Evolutionary conservation across 305 asterid genomes (phyloP), one percentile per base, ranked within the genome.

Genomic region (Plantago coronopus): DNA sequence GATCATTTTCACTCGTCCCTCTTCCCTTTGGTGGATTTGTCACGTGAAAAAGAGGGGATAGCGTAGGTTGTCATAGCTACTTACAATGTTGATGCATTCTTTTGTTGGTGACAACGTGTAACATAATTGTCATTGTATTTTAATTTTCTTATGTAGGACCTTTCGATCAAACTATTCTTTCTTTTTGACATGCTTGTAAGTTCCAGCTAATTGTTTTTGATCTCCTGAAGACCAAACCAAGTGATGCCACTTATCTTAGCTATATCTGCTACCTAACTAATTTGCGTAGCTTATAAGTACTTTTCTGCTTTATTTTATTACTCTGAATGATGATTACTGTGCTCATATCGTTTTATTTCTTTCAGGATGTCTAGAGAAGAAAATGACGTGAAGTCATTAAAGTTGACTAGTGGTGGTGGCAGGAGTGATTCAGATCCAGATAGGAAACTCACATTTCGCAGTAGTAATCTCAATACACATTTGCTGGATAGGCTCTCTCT

Each of bases 401-500:
- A 74, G 78, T 76, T 67, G 69, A 73, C 57, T 14, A 75, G 67
- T 59, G 7, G 34, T 27, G 34, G 4, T 27, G 34, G 34, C 34
- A 53, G 78, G 72, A 73, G 72, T 46, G 64, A 77, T 73, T 59
- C 56, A 46, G 78, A 74, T 70, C 75, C 66, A 23, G 85, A 73
- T 62, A 62, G 67, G 64, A 71, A 64, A 61, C 60, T 71, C 55
- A 69, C 64, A 69, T 70, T 80, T 66, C n/a, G n/a, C n/a, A 38
- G n/a, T 62, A 47, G 37, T 55, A 74, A 68, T 62, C 66, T 56
- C 51, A 77, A 64, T 60, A 42, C 62, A 18, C 86, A 68, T 61
- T 78, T 46, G 48, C 57, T 63, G 38, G 71, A 73, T 67, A 67
- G 69, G 66, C 68, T 69, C 56, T 67, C 80, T 3, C 23, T 67